phyloP scores from a whole-genome alignment of 805 yeast genomes.

The Phaffomyces opuntiae region DNA sequence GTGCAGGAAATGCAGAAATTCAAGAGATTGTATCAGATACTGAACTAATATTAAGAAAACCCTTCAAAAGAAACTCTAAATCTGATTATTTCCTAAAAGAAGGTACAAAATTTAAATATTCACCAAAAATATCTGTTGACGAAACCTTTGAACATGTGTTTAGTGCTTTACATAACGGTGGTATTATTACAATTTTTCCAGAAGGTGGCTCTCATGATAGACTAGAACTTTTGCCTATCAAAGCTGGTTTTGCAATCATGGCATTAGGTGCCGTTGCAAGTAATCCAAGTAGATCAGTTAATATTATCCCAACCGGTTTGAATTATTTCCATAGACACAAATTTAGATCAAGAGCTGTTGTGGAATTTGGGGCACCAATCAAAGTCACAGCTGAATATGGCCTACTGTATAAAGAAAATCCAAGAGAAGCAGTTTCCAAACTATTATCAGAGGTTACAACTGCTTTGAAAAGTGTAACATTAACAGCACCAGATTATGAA shows the following conservation, averaged over 20 bases:
- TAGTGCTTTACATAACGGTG: slow-evolving; percentile 66
- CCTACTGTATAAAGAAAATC: slow-evolving; percentile 53
- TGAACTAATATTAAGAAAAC: slow-evolving; percentile 57
- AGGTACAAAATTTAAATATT: slow-evolving; percentile 66
- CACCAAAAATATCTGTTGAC: slow-evolving; percentile 78
- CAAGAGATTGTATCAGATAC: slow-evolving; percentile 62
- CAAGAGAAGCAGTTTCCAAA: slow-evolving; percentile 68
- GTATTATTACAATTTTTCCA: slow-evolving; percentile 87
- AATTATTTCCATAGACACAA: slow-evolving; percentile 93
- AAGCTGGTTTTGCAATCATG: slow-evolving; percentile 97
- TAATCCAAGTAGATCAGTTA: slow-evolving; percentile 66
- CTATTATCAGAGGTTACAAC: slow-evolving; percentile 66
- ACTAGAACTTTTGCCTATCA: slow-evolving; percentile 80
- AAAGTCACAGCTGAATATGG: slow-evolving; percentile 58
- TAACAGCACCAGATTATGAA: slow-evolving; percentile 90
- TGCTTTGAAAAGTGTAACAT: slow-evolving; percentile 80
- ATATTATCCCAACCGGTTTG: slow-evolving; percentile 92
- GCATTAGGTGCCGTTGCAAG: slow-evolving; percentile 88
- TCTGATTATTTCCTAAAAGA: slow-evolving; percentile 39
- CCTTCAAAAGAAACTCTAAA: slow-evolving; percentile 46
- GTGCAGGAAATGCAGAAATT: slow-evolving; percentile 71
- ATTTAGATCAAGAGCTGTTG: slow-evolving; percentile 88
- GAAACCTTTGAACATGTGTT: slow-evolving; percentile 78
- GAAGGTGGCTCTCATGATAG: slow-evolving; percentile 98
- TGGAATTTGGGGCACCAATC: slow-evolving; percentile 89